phyloP scores from a whole-genome alignment of 2,329 filamentous ascomycete species.

The Cladosporium colombiae region DNA sequence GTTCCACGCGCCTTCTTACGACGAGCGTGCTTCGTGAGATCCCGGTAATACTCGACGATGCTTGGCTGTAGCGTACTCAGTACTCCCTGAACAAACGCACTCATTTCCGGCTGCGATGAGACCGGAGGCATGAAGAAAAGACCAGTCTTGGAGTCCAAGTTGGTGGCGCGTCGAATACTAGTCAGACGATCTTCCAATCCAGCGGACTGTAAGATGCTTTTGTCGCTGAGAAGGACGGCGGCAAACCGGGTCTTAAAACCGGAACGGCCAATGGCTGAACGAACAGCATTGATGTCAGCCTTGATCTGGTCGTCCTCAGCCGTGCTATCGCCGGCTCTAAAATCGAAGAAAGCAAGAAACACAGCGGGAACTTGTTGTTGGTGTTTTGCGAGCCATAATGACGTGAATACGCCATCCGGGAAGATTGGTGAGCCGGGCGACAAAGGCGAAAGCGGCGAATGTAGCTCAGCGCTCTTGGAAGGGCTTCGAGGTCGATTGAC shows the following conservation, averaged over 20 bases:
- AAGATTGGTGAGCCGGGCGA: conserved; percentile 81
- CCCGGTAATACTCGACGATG: conserved; percentile 86
- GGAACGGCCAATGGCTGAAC: conserved; percentile 65
- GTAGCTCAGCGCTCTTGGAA: conserved; percentile 56
- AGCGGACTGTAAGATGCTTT: conserved; percentile 57
- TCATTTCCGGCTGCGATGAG: conserved; percentile 69
- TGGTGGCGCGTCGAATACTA: conserved; percentile 75
- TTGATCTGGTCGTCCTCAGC: conserved; percentile 79
- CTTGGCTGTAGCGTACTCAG: conserved; percentile 71
- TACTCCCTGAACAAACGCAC: conserved; percentile 71
- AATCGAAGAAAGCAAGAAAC: conserved; percentile 76
- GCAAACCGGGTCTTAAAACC: conserved; percentile 77
- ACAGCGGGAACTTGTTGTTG: conserved; percentile 79
- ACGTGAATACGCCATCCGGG: conserved; percentile 83
- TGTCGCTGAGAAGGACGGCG: conserved; percentile 75
- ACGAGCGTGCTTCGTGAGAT: conserved; percentile 86
- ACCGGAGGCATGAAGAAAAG: conserved; percentile 80
- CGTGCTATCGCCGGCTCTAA: conserved; percentile 64
- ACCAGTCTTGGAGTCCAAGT: conserved; percentile 75
- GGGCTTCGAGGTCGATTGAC: conserved; percentile 50
- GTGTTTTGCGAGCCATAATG: conserved; percentile 84
- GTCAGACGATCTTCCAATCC: conserved; percentile 75
- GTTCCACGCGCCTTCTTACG: conserved; percentile 80
- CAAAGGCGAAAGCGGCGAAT: conserved; percentile 89
- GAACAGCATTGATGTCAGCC: conserved; percentile 78